Conservation (phyloP, 306 rosid species). For the Quercus dentata region DNA sequence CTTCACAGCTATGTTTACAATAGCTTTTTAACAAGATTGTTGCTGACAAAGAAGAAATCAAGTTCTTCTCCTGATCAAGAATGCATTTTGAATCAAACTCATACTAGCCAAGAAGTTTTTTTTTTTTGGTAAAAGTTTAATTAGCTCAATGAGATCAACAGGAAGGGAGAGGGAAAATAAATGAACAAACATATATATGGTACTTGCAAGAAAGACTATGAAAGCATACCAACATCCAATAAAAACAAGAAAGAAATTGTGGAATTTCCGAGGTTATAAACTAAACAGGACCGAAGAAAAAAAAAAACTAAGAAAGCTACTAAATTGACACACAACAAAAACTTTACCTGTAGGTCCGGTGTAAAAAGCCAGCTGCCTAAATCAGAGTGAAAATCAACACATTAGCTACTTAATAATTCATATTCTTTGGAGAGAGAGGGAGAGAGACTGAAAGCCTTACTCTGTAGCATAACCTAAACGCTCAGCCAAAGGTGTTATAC, state of each 20-base stretch:
- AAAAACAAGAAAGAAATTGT: background rate
- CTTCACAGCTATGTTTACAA: no score
- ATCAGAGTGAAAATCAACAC: conserved; percentile 21
- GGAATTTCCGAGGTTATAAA: background rate
- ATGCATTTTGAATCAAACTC: background rate
- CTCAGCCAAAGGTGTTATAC: conserved; percentile 82
- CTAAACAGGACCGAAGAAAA: background rate
- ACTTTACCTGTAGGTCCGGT: conserved; percentile 74
- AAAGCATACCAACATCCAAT: background rate
- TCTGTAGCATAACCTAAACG: conserved; percentile 64
- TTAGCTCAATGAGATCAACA: background rate
- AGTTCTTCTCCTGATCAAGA: background rate
- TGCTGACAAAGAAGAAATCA: background rate
- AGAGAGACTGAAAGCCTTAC: background rate
- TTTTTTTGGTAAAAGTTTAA: background rate
- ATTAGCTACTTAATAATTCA: conserved; percentile 17
- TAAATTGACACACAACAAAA: background rate
- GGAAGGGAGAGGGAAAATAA: background rate
- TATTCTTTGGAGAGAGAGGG: background rate
- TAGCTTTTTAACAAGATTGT: background rate
- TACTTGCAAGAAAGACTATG: background rate
- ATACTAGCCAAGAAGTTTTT: background rate
- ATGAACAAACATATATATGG: background rate
- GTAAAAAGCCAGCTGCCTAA: conserved; percentile 84
- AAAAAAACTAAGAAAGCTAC: background rate